phyloP scores from a whole-genome alignment of 257 asterid species.

The Ilex aquifolium region DNA sequence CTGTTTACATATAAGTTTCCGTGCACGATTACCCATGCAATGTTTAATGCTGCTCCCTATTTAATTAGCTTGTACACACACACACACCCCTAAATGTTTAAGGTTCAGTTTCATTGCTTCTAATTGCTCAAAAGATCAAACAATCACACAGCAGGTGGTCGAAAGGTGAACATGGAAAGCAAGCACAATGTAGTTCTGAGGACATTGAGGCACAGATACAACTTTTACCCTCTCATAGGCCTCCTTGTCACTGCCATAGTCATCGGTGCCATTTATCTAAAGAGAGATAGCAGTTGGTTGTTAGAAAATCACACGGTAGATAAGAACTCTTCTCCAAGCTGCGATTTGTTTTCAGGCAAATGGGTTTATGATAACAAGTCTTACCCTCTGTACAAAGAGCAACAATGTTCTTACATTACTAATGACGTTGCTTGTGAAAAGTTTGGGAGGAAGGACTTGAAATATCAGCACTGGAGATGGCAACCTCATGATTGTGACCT shows the following conservation, averaged over 20 bases:
- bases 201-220: not conserved
- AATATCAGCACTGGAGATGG: conserved; percentile 1
- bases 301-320: not conserved
- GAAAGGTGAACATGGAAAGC: not conserved
- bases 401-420: not conserved
- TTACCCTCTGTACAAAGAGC: not conserved
- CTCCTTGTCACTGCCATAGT: not conserved
- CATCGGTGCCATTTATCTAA: not conserved
- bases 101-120: too few species aligned
- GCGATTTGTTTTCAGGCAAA: not conserved
- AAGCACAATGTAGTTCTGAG: not conserved
- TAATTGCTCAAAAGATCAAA: too few species aligned
- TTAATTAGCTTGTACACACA: too few species aligned
- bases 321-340: not conserved
- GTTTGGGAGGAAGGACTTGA: not conserved
- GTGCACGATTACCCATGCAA: too few species aligned
- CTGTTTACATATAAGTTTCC: too few species aligned
- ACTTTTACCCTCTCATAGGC: not conserved
- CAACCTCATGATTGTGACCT: conserved; percentile 1
- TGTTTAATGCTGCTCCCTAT: too few species aligned
- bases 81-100: too few species aligned
- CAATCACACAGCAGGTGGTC: too few species aligned
- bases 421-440: not conserved
- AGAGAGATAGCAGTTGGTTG: not conserved
- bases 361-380: conserved; percentile 5